A percentile compares a stretch with the other conserved stretches of the same genome.
These are phyloP conservation scores for Mycena rosella DNA, from an alignment of 768 basidiomycete genomes.

Conservation along the genomic window DNA sequence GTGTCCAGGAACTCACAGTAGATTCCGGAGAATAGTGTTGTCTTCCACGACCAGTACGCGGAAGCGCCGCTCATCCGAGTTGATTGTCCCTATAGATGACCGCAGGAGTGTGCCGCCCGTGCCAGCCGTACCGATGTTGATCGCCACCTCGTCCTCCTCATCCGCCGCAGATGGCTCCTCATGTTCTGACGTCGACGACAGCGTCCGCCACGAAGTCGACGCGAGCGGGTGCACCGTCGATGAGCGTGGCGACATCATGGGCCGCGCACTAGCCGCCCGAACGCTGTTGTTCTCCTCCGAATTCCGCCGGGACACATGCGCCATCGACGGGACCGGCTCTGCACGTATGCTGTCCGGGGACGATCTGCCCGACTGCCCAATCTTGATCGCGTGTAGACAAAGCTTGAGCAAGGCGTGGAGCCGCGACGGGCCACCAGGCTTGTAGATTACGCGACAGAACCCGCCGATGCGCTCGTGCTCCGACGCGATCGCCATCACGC, in stretches of 20 bases:
- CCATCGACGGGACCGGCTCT: background rate
- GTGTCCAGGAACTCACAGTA: constrained; percentile 71
- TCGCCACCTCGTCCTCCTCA: constrained; percentile 48
- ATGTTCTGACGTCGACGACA: constrained; percentile 51
- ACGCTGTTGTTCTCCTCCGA: constrained; percentile 59
- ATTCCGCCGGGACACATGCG: constrained; percentile 52
- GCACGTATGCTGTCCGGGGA: constrained; percentile 28
- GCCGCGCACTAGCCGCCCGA: constrained; percentile 50
- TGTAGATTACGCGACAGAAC: constrained; percentile 90
- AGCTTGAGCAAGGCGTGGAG: constrained; percentile 76
- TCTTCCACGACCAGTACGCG: constrained; percentile 92
- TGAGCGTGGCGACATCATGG: constrained; percentile 66
- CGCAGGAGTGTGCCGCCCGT: constrained; percentile 78
- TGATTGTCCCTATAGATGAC: constrained; percentile 69
- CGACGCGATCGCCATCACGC: constrained; percentile 70
- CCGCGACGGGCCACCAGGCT: constrained; percentile 87
- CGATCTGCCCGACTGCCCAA: constrained; percentile 52
- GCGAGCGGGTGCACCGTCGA: constrained; percentile 59
- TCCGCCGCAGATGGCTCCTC: constrained; percentile 43
- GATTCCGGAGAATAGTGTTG: constrained; percentile 84
- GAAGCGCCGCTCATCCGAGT: constrained; percentile 57
- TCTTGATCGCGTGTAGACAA: constrained; percentile 67
- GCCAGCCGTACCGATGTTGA: constrained; percentile 67
- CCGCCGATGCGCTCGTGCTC: constrained; percentile 87
- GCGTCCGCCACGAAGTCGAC: constrained; percentile 48